A percentile compares a stretch with the other conserved stretches of the same genome.
phyloP scores from a whole-genome alignment of 345 rosid genomes.

The Isatis tinctoria region DNA sequence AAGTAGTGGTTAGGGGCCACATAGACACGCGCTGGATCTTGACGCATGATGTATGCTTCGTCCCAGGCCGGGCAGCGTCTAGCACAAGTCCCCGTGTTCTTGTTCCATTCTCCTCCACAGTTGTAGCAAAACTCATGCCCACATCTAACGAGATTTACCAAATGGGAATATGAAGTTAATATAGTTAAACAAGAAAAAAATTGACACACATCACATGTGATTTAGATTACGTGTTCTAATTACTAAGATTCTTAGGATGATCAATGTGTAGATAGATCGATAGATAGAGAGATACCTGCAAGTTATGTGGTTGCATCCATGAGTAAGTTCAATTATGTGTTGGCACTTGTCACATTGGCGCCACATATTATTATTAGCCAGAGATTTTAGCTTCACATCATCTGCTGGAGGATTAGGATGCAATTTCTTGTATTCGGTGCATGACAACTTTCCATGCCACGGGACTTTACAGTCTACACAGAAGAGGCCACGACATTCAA shows the following conservation, averaged over 20 bases:
- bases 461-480: constrained; percentile 78
- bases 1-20: constrained; percentile 3
- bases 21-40: background rate
- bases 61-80: constrained; percentile 42
- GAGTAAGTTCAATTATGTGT: constrained; percentile 49
- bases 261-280: background rate
- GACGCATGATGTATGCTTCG: constrained; percentile 25
- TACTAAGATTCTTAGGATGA: background rate
- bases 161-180: background rate
- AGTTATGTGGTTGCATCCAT: constrained; percentile 59
- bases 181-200: background rate
- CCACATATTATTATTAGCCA: constrained; percentile 45
- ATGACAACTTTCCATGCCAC: constrained; percentile 61
- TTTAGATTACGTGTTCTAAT: background rate
- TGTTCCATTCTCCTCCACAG: constrained; percentile 48
- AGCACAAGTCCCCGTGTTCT: constrained; percentile 32
- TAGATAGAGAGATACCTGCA: constrained; percentile 45
- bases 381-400: constrained; percentile 42
- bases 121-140: constrained; percentile 54
- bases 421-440: constrained; percentile 38
- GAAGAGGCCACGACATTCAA: constrained; percentile 52
- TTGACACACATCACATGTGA: background rate
- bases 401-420: constrained; percentile 45
- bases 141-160: constrained; percentile 36
- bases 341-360: constrained; percentile 50